Evolutionary conservation across 768 basidiomycete genomes (phyloP).

Genomic region (Dendrothele bispora): DNA sequence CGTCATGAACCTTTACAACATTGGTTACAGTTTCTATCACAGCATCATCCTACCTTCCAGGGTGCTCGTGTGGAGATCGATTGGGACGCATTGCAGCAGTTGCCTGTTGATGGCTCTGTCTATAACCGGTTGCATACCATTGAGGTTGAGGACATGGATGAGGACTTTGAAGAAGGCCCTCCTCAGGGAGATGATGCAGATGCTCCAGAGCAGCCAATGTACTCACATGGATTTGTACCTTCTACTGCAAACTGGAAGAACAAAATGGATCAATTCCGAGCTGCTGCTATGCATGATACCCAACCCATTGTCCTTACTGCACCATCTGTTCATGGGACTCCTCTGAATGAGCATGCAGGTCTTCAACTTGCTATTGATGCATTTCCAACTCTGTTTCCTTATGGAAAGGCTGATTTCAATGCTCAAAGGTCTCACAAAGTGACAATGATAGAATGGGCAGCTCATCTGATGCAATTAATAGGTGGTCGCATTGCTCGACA

Average conservation of each 20-base stretch:
- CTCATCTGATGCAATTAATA: background rate
- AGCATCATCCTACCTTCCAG: background rate
- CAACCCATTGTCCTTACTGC: too few species aligned
- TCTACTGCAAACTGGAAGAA: background rate
- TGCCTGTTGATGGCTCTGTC: too few species aligned
- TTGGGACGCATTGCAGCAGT: too few species aligned
- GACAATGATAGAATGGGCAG: slow-evolving; percentile 1
- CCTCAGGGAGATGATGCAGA: background rate
- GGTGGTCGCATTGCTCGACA: slow-evolving; percentile 4
- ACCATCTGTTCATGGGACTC: background rate
- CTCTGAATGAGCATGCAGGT: background rate
- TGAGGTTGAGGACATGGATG: too few species aligned
- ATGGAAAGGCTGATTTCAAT: slow-evolving; percentile 1
- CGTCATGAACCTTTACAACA: background rate
- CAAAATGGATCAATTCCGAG: too few species aligned
- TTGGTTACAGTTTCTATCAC: too few species aligned
- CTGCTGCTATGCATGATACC: too few species aligned
- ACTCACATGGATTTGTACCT: background rate
- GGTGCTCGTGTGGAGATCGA: background rate
- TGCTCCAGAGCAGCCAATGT: background rate
- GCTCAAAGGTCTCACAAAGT: slow-evolving; percentile 3
- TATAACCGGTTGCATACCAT: background rate
- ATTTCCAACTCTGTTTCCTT: slow-evolving; percentile 4
- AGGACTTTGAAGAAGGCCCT: background rate
- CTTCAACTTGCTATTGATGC: slow-evolving; percentile 1